Percentiles rank a stretch among this genome's conserved stretches.
Evolutionary conservation across 345 rosid species (phyloP).

Genomic region (Excoecaria agallocha): DNA sequence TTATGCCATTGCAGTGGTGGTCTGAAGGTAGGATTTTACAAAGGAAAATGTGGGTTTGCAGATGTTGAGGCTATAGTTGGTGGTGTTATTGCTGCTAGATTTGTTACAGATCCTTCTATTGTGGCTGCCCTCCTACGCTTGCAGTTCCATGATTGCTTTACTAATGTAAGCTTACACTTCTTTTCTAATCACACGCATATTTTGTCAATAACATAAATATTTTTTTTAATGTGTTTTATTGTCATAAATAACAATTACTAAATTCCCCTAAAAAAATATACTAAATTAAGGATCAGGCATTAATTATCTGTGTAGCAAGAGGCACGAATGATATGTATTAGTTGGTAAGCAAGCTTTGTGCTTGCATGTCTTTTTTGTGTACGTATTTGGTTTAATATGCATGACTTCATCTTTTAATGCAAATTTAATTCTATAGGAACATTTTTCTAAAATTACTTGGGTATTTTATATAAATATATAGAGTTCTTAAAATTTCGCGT

Average conservation of each 20-base stretch:
- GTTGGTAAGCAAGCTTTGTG: slow-evolving; percentile 25
- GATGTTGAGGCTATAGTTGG: slow-evolving; percentile 42
- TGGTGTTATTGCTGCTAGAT: slow-evolving; percentile 21
- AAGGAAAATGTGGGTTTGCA: slow-evolving; percentile 36
- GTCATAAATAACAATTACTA: neutral
- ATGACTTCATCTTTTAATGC: slow-evolving; percentile 2
- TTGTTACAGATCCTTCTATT: slow-evolving; percentile 27
- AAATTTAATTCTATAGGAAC: neutral
- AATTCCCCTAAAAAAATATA: too few relatives aligned
- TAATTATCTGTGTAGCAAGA: neutral
- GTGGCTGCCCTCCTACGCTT: slow-evolving; percentile 40
- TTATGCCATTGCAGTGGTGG: slow-evolving; percentile 12
- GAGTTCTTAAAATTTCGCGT: too few relatives aligned
- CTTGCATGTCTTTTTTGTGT: slow-evolving; percentile 4
- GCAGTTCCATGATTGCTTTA: slow-evolving; percentile 49
- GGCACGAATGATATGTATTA: slow-evolving; percentile 7
- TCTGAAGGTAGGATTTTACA: slow-evolving; percentile 35
- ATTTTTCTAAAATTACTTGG: too few relatives aligned
- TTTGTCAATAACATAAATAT: neutral
- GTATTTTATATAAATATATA: too few relatives aligned
- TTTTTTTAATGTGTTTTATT: neutral
- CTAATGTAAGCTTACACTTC: slow-evolving; percentile 25
- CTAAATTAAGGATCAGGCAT: too few relatives aligned
- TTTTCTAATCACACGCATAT: neutral
- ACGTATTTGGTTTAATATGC: slow-evolving; percentile 5